These are phyloP conservation scores for Cryptococcus sp. DNA, from an alignment of 1,284 basidiomycete species.

Conservation along the genomic window DNA sequence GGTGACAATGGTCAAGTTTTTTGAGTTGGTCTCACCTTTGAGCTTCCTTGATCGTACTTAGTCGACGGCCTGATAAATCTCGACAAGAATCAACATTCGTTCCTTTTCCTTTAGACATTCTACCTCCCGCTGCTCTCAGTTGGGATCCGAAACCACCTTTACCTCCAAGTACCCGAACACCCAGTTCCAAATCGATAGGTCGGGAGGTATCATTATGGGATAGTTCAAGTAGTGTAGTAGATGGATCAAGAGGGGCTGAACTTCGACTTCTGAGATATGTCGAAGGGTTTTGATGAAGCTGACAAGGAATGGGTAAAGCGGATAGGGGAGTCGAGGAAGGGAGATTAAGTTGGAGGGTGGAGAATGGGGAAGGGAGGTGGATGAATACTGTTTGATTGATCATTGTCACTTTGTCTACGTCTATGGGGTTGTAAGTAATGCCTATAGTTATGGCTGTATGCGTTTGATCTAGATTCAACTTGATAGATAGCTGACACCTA, in stretches of 20 bases:
- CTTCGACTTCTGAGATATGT: conserved; percentile 37
- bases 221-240: conserved; percentile 16
- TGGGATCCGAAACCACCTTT: conserved; percentile 98
- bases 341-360: conserved; percentile 16
- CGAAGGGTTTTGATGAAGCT: not conserved
- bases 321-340: conserved; percentile 16
- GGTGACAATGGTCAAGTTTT: not conserved
- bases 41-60: conserved; percentile 94
- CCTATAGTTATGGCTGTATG: no score
- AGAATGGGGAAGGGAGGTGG: conserved; percentile 37
- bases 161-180: conserved; percentile 66
- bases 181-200: conserved; percentile 38
- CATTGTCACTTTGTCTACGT: conserved; percentile 4
- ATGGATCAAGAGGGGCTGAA: conserved; percentile 13
- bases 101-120: conserved; percentile 94
- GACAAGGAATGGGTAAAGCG: conserved; percentile 14
- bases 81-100: conserved; percentile 93
- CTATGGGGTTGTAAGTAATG: no score
- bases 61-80: conserved; percentile 80
- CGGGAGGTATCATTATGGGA: conserved; percentile 12
- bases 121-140: conserved; percentile 89
- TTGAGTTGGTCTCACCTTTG: conserved; percentile 60
- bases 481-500: no score
- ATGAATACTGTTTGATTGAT: conserved; percentile 33
- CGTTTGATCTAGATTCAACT: no score